Percentiles rank a stretch among this genome's conserved stretches.
phyloP scores from a whole-genome alignment of 2,329 filamentous ascomycete species.

The Cladosporium sp. region DNA sequence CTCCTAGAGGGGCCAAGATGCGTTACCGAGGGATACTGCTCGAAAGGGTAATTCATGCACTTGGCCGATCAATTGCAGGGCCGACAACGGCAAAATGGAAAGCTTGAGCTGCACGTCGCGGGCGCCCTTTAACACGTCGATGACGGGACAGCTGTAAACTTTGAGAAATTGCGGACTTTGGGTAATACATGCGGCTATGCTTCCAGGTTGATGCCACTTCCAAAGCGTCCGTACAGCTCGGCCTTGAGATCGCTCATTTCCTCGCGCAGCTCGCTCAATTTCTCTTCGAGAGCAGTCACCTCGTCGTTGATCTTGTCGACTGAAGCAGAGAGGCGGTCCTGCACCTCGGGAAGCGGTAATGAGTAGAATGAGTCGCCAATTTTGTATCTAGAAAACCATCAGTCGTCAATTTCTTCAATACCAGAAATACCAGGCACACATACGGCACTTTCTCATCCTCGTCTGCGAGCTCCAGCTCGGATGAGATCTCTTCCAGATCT shows the following conservation, averaged over 20 bases:
- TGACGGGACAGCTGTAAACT: slow-evolving; percentile 13
- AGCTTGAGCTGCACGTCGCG: slow-evolving; percentile 9
- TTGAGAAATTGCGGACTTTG: slow-evolving; percentile 15
- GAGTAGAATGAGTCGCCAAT: slow-evolving; percentile 95
- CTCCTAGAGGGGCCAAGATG: slow-evolving; percentile 18
- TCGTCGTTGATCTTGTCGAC: slow-evolving; percentile 75
- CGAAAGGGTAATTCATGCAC: slow-evolving; percentile 15
- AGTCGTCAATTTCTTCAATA: background rate
- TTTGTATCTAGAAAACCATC: slow-evolving; percentile 70
- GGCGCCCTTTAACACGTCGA: slow-evolving; percentile 17
- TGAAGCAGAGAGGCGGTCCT: slow-evolving; percentile 76
- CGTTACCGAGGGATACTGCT: slow-evolving; percentile 12
- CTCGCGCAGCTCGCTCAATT: slow-evolving; percentile 71
- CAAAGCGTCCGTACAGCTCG: slow-evolving; percentile 89
- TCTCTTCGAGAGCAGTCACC: slow-evolving; percentile 74
- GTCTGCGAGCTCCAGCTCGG: slow-evolving; percentile 89
- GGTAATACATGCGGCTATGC: slow-evolving; percentile 54
- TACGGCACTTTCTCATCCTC: slow-evolving; percentile 93
- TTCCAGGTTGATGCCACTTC: slow-evolving; percentile 95
- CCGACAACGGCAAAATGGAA: slow-evolving; percentile 15
- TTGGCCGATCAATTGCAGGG: slow-evolving; percentile 10
- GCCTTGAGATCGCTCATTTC: slow-evolving; percentile 92
- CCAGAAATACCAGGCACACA: slow-evolving; percentile 41
- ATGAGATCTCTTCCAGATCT: slow-evolving; percentile 89
- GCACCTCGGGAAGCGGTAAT: slow-evolving; percentile 78